Evolutionary conservation across 139 green algal species (phyloP).

Genomic region (Auxenochlorella pyrenoidosa): DNA sequence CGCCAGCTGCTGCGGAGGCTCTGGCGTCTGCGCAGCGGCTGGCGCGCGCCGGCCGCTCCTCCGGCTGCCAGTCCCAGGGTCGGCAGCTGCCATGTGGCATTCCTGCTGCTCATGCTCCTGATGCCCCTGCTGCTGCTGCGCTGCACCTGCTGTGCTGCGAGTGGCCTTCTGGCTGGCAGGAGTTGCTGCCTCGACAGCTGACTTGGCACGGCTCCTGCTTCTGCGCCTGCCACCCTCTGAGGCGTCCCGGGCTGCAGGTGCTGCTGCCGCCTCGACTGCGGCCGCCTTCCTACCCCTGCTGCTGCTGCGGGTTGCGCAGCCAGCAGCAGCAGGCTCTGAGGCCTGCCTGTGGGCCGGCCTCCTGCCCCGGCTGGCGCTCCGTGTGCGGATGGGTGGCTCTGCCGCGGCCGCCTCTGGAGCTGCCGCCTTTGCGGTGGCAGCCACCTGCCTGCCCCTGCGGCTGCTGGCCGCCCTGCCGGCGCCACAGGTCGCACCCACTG

Average conservation of each 20-base stretch:
- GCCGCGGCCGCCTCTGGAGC: neutral
- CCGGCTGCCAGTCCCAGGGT: neutral
- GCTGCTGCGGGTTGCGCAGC: neutral
- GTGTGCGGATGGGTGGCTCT: neutral
- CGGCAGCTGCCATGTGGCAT: neutral
- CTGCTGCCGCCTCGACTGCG: neutral
- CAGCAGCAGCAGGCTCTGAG: neutral
- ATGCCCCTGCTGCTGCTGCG: too few species aligned
- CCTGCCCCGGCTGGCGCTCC: neutral
- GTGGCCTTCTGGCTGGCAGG: neutral
- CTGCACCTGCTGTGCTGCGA: neutral
- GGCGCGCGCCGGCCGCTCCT: too few species aligned
- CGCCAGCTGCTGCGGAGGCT: neutral
- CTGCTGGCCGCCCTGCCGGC: neutral
- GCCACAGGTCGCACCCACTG: neutral
- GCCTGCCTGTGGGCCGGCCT: too few species aligned
- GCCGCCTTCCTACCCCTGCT: neutral
- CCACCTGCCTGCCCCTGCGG: neutral
- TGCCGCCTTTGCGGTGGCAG: neutral
- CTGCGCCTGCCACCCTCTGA: neutral
- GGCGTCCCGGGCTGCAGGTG: neutral
- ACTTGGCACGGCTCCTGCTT: neutral
- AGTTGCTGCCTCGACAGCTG: neutral
- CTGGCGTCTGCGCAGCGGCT: neutral
- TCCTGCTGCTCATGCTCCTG: neutral